Evolutionary conservation across 768 basidiomycete genomes (phyloP).

Genomic region (Rhodotorula sphaerocarpa): DNA sequence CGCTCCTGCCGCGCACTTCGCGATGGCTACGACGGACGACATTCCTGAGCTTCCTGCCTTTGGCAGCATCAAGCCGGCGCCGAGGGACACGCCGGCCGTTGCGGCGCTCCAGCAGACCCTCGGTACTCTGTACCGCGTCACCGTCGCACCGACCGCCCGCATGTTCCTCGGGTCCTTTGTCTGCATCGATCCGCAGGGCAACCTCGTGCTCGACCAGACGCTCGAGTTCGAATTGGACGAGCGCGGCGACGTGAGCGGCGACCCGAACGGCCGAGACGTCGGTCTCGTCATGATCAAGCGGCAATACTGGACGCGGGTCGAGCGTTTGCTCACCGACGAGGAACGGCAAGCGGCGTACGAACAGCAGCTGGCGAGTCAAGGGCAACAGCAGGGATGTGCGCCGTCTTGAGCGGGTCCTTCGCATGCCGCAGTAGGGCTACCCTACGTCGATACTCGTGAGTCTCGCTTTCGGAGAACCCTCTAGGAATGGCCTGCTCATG

Average conservation of each 20-base stretch:
- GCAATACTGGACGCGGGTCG: constrained; percentile 14
- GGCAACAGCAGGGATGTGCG: constrained; percentile 12
- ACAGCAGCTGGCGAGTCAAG: neutral
- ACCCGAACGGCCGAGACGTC: constrained; percentile 12
- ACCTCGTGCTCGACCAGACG: constrained; percentile 20
- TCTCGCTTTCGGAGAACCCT: no score
- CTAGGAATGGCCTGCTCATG: no score
- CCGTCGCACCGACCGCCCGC: constrained; percentile 10
- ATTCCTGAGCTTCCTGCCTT: neutral
- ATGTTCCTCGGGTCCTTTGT: constrained; percentile 18
- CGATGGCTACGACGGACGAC: neutral
- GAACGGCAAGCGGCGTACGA: neutral
- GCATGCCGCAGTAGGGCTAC: no score
- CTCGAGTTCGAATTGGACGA: constrained; percentile 16
- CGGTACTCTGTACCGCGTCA: constrained; percentile 10
- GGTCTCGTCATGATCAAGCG: constrained; percentile 19
- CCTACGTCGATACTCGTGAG: no score
- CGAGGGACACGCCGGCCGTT: constrained; percentile 5
- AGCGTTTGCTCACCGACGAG: constrained; percentile 10
- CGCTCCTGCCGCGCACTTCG: no score
- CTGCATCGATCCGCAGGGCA: constrained; percentile 24
- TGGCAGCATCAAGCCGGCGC: constrained; percentile 6
- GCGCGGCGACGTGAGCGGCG: neutral
- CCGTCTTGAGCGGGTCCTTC: constrained; percentile 19
- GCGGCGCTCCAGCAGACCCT: constrained; percentile 1